Evolutionary conservation across 176 grass and related monocot species (phyloP).

Genomic region (Saccharum spontaneum): DNA sequence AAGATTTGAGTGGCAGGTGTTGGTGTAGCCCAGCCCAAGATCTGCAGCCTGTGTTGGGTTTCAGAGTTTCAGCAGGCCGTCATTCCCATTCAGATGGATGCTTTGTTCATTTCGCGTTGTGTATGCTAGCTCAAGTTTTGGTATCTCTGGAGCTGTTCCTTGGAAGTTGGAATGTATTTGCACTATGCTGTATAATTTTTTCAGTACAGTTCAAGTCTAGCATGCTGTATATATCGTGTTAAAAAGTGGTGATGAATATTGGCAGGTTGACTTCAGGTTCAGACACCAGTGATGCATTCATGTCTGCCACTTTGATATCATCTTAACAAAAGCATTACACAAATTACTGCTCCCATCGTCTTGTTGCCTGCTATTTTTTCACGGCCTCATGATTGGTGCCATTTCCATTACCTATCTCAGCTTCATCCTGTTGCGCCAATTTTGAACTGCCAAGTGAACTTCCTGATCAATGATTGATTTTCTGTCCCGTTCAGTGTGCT

Average conservation of each 20-base stretch:
- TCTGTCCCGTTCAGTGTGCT: not conserved
- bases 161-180: not conserved
- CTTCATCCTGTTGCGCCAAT: not conserved
- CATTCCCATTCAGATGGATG: not conserved
- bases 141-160: not conserved
- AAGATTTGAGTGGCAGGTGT: not conserved
- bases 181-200: not conserved
- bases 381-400: not conserved
- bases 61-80: slow-evolving; percentile 8
- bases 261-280: not conserved
- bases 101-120: not conserved
- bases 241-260: not conserved
- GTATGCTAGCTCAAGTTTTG: not conserved
- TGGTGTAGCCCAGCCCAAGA: not conserved
- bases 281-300: not conserved
- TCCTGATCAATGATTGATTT: not conserved
- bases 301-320: not conserved
- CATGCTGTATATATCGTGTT: not conserved
- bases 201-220: not conserved
- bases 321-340: not conserved
- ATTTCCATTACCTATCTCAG: not conserved
- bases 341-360: not conserved
- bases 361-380: not conserved
- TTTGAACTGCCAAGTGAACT: not conserved
- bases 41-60: not conserved